Conservation (phyloP, 108 stramenopile species). For the Stephanodiscus minutulus region DNA sequence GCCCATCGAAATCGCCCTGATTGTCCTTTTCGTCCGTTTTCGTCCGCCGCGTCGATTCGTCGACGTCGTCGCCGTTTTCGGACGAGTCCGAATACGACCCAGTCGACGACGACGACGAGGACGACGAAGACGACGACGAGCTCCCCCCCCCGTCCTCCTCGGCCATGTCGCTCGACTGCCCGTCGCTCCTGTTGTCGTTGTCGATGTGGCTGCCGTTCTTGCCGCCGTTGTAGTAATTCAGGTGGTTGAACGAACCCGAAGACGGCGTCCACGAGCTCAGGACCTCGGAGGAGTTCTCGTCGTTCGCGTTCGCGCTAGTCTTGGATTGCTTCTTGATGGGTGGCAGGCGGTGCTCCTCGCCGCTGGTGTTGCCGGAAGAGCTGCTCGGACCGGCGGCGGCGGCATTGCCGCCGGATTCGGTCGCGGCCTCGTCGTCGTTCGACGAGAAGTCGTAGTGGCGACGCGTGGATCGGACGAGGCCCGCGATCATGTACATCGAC, state of each 20-base stretch:
- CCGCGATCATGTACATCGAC: conserved; percentile 12
- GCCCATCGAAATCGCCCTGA: no score
- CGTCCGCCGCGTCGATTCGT: no score
- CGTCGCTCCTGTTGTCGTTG: conserved; percentile 46
- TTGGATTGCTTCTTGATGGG: not conserved
- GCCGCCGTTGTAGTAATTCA: conserved; percentile 16
- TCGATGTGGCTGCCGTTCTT: conserved; percentile 37
- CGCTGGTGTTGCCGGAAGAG: not conserved
- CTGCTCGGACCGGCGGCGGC: not conserved
- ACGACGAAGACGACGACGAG: no score
- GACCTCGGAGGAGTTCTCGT: conserved; percentile 13
- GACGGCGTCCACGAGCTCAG: conserved; percentile 35
- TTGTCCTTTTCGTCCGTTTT: no score
- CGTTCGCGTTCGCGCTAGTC: not conserved
- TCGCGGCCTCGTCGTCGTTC: not conserved
- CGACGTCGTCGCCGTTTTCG: no score
- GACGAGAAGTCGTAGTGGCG: conserved; percentile 4
- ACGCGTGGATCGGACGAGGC: conserved; percentile 24
- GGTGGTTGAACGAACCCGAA: conserved; percentile 8
- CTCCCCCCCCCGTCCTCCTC: no score
- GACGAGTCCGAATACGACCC: no score
- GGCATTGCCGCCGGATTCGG: not conserved
- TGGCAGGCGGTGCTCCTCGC: no score
- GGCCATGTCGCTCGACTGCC: conserved; percentile 5
- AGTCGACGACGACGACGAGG: no score